Percentiles rank a stretch among this genome's conserved stretches.
These are phyloP conservation scores for Fusarium mundagurra DNA, from an alignment of 2,329 filamentous ascomycete species.

Conservation along the genomic window DNA sequence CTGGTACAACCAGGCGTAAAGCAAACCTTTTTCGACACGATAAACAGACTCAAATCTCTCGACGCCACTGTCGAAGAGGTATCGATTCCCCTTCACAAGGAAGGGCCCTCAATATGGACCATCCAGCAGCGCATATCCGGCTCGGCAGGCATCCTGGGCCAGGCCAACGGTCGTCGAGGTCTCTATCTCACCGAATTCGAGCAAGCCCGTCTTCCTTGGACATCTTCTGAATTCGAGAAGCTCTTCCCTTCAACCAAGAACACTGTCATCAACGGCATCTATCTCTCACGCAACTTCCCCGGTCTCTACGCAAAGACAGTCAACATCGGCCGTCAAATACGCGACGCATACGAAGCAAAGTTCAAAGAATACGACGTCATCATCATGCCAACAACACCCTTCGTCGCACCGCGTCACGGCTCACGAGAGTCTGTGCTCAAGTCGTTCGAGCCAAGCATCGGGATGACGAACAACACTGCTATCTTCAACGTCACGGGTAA, in stretches of 20 bases:
- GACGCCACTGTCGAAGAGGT: slow-evolving; percentile 62
- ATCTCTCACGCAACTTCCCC: slow-evolving; percentile 56
- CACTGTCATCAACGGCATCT: slow-evolving; percentile 62
- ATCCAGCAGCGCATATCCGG: slow-evolving; percentile 57
- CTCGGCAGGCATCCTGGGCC: slow-evolving; percentile 53
- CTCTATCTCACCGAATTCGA: slow-evolving; percentile 63
- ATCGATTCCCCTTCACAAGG: slow-evolving; percentile 59
- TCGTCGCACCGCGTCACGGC: slow-evolving; percentile 57
- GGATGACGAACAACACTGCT: slow-evolving; percentile 65
- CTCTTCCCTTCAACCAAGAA: slow-evolving; percentile 64
- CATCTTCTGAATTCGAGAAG: slow-evolving; percentile 59
- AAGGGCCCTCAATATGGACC: slow-evolving; percentile 62
- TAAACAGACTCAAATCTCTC: slow-evolving; percentile 52
- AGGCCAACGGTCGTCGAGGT: slow-evolving; percentile 58
- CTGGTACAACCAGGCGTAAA: slow-evolving; percentile 53
- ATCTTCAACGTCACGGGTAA: slow-evolving; percentile 67
- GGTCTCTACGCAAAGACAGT: slow-evolving; percentile 58
- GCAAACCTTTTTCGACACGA: slow-evolving; percentile 54
- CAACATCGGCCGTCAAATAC: slow-evolving; percentile 58
- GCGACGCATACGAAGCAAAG: slow-evolving; percentile 56
- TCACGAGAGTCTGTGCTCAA: slow-evolving; percentile 51
- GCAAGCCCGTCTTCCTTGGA: slow-evolving; percentile 56
- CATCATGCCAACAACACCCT: slow-evolving; percentile 60
- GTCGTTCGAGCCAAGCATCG: slow-evolving; percentile 61
- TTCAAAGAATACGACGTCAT: slow-evolving; percentile 56